Evolutionary conservation across 2,329 filamentous ascomycete species (phyloP).

Genomic region (Rhinocladiella similis): DNA sequence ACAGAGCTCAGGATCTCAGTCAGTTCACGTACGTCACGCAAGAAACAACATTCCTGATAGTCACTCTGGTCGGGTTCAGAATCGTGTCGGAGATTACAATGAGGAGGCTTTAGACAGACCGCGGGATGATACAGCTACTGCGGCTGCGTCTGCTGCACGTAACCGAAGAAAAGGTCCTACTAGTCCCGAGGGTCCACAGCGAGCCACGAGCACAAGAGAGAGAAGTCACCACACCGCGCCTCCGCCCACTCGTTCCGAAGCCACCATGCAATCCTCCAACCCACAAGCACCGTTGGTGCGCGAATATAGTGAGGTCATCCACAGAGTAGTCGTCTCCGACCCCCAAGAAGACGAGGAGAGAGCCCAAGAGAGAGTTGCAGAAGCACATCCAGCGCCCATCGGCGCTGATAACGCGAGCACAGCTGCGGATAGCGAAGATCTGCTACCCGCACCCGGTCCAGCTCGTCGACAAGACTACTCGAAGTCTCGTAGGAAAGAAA

Average conservation of each 20-base stretch:
- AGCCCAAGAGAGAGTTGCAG: slow-evolving; percentile 67
- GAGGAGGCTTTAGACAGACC: slow-evolving; percentile 43
- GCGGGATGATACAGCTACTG: slow-evolving; percentile 35
- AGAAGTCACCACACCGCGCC: slow-evolving; percentile 37
- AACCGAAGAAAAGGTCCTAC: slow-evolving; percentile 50
- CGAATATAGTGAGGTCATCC: slow-evolving; percentile 77
- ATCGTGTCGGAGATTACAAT: slow-evolving; percentile 42
- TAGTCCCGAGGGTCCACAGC: slow-evolving; percentile 48
- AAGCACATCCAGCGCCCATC: slow-evolving; percentile 50
- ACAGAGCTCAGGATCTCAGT: slow-evolving; percentile 41
- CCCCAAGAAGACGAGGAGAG: slow-evolving; percentile 72
- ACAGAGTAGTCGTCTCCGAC: slow-evolving; percentile 73
- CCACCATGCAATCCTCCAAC: slow-evolving; percentile 55
- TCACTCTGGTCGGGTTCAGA: slow-evolving; percentile 35
- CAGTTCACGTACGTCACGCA: slow-evolving; percentile 41
- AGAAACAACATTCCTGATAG: slow-evolving; percentile 36
- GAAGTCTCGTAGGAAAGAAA: slow-evolving; percentile 64
- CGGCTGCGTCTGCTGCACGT: slow-evolving; percentile 38
- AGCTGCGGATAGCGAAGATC: slow-evolving; percentile 42
- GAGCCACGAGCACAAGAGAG: slow-evolving; percentile 43
- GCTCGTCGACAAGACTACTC: slow-evolving; percentile 60
- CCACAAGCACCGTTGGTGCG: slow-evolving; percentile 63
- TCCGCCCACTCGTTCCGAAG: slow-evolving; percentile 34
- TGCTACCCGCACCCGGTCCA: slow-evolving; percentile 32
- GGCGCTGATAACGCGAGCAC: slow-evolving; percentile 50